Base-by-base conservation (phyloP, 345 rosid species). In the Noccaea bulbosa region DNA sequence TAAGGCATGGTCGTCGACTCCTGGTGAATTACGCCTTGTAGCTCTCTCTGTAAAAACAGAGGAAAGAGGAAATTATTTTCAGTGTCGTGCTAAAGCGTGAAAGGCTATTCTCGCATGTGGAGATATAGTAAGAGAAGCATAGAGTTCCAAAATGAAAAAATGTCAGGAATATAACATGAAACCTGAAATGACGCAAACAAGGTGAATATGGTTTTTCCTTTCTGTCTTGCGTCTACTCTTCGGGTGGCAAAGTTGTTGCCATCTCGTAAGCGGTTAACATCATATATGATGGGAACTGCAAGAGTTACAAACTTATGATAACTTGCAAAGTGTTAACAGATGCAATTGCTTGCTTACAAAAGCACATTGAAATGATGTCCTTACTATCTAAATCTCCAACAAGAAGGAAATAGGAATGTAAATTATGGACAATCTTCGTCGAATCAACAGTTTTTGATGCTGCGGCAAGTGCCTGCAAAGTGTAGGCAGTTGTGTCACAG, bases 111-210 rank as follows among this genome's bases (percentile, higher is more conserved):
- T 22, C 37, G 44, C 54, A 43, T 55, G 20, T 15, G 32, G 17
- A 5, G 16, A 57, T 15, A 30, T 30, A 27, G 50, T 22, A 39
- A 60, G 45, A 65, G 50, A 65, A 27, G 45, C 65, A 41, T 15
- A 22, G 20, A 58, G 59, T 17, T 66, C n/a, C n/a, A 12, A 8
- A 22, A 7, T 7, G 12, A 20, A 20, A 49, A 32, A 11, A 20
- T 38, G 2, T 52, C n/a, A 38, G 37, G 65, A 50, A 20, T 32
- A 52, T 62, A 50, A 41, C 20, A 56, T 30, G 44, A 51, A 34
- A 94, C 99, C 88, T 94, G 93, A 81, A 91, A 94, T 64, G 99
- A 94, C 40, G 95, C 92, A 32, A 88, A 50, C 77, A 94, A 77
- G 24, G 81, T 88, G 85, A 91, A 94, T 68, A 91, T 62, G 33